Conservation (phyloP, 306 rosid species). For the Quercus mongolica region DNA sequence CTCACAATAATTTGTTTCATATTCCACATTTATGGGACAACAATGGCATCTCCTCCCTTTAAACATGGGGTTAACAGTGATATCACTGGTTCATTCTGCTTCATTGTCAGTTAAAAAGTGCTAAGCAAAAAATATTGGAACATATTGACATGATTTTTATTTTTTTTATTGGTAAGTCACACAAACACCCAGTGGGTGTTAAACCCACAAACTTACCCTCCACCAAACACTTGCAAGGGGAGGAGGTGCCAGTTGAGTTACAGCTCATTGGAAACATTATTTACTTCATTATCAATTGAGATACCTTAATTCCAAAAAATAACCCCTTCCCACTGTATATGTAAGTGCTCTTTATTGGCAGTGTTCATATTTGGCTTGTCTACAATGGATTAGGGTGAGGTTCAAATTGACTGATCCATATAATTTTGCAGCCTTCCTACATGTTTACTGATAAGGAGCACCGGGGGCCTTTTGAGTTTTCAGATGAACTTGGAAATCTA, state of each 20-base stretch:
- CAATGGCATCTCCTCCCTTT: not conserved
- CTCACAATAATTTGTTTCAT: too few species aligned
- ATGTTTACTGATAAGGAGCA: conserved; percentile 97
- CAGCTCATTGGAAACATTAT: too few species aligned
- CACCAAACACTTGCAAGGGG: too few species aligned
- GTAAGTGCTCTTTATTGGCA: not conserved
- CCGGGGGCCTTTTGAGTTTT: conserved; percentile 87
- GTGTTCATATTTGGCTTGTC: not conserved
- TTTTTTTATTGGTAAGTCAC: too few species aligned
- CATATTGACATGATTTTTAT: not conserved
- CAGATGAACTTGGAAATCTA: conserved; percentile 85
- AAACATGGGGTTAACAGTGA: not conserved
- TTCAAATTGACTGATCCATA: conserved; percentile 12
- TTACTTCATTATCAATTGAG: not conserved
- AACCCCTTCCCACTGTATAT: not conserved
- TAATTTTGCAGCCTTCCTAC: conserved; percentile 87
- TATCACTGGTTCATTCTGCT: not conserved
- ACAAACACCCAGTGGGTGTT: too few species aligned
- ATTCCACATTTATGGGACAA: too few species aligned
- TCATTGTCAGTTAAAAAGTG: not conserved
- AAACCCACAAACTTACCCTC: too few species aligned
- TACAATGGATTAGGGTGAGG: not conserved
- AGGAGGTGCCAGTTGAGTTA: too few species aligned
- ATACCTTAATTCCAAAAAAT: not conserved
- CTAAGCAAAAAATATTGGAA: not conserved